These are phyloP conservation scores for Coffea eugenioides DNA, from an alignment of 257 asterid species.

Conservation along the genomic window DNA sequence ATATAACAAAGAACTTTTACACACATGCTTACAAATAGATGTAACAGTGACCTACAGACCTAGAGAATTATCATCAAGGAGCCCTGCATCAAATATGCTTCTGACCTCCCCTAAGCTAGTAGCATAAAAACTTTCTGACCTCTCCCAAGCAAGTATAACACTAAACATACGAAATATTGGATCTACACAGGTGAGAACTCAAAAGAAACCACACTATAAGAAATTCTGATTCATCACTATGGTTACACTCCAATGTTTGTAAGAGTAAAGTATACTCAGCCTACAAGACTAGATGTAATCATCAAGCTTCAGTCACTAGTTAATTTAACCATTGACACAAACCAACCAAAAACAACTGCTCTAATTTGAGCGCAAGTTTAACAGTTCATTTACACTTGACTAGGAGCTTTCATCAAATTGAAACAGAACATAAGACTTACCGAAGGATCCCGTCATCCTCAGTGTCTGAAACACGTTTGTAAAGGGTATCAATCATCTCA, in stretches of 20 bases:
- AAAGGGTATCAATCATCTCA: constrained; percentile 85
- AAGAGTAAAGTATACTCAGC: background rate
- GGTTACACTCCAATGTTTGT: background rate
- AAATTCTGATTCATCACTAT: background rate
- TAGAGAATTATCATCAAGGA: background rate
- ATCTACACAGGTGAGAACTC: background rate
- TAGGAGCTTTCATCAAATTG: background rate
- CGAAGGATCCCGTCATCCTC: constrained; percentile 87
- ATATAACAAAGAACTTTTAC: no score
- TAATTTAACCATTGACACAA: background rate
- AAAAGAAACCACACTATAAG: background rate
- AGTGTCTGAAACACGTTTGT: constrained; percentile 61
- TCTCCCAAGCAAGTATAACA: no score
- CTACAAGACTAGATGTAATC: background rate
- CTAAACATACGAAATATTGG: background rate
- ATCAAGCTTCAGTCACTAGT: background rate
- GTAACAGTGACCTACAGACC: background rate
- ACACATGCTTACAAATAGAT: background rate
- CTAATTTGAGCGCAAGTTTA: background rate
- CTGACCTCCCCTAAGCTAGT: no score
- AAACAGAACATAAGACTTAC: constrained; percentile 30
- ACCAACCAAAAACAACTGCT: background rate
- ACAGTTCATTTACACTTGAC: background rate
- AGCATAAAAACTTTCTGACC: no score
- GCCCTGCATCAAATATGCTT: no score